Evolutionary conservation across 2,329 filamentous ascomycete genomes (phyloP).

Genomic region (Epichloe gansuensis): DNA sequence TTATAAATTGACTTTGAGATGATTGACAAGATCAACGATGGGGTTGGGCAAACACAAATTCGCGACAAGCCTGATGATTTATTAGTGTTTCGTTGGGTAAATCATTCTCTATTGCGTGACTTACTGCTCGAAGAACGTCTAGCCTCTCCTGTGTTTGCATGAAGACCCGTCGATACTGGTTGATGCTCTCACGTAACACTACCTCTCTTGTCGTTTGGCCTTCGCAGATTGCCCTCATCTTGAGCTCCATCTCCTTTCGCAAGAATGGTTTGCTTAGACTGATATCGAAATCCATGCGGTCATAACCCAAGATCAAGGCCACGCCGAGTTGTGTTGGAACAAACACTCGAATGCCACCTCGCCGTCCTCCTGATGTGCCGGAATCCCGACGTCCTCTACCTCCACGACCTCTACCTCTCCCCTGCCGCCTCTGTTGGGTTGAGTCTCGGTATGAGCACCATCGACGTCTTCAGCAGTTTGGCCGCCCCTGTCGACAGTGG

Average conservation of each 20-base stretch:
- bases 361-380: constrained; percentile 29
- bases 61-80: constrained; percentile 23
- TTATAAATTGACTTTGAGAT: background rate
- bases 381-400: constrained; percentile 26
- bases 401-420: constrained; percentile 36
- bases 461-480: constrained; percentile 27
- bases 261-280: constrained; percentile 93
- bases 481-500: constrained; percentile 40
- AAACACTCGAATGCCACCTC: constrained; percentile 62
- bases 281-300: constrained; percentile 83
- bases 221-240: constrained; percentile 95
- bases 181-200: constrained; percentile 72
- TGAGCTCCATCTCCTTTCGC: constrained; percentile 92
- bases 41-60: constrained; percentile 22
- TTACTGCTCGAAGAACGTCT: constrained; percentile 49
- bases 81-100: background rate
- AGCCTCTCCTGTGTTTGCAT: constrained; percentile 68
- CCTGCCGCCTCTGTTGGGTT: constrained; percentile 29
- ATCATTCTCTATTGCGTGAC: constrained; percentile 18
- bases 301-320: constrained; percentile 86
- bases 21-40: background rate
- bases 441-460: constrained; percentile 15
- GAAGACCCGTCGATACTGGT: constrained; percentile 80
- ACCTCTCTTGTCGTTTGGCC: constrained; percentile 62
- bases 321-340: constrained; percentile 86